These are phyloP conservation scores for Globisporangium acanthophoron DNA, from an alignment of 352 stramenopile genomes.

Conservation along the genomic window DNA sequence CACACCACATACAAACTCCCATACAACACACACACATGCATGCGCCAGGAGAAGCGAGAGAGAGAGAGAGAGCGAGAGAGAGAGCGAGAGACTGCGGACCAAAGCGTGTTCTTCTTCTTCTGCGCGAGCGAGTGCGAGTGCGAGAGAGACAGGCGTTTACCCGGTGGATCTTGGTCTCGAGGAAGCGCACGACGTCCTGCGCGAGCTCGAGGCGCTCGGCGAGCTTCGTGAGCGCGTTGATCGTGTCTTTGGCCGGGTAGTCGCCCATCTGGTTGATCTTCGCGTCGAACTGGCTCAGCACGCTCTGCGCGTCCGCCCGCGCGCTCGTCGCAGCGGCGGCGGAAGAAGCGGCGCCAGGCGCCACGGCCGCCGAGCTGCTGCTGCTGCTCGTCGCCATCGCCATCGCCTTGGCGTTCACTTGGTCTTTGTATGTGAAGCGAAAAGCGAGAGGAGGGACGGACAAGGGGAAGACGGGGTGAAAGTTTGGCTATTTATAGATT, in stretches of 20 bases:
- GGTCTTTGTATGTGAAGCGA: background rate
- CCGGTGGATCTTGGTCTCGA: constrained; percentile 87
- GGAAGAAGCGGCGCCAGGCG: background rate
- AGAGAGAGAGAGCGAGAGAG: constrained; percentile 6
- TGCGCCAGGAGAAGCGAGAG: constrained; percentile 2
- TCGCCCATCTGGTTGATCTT: constrained; percentile 85
- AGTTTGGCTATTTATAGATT: too few relatives aligned
- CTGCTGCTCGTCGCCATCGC: constrained; percentile 43
- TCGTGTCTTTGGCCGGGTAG: constrained; percentile 86
- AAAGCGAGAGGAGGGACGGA: background rate
- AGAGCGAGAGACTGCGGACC: background rate
- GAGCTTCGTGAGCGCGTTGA: constrained; percentile 86
- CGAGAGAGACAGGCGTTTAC: constrained; percentile 11
- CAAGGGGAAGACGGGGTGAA: background rate
- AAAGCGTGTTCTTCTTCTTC: background rate
- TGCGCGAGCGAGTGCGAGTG: background rate
- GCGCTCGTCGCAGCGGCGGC: background rate
- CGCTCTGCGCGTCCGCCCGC: constrained; percentile 36
- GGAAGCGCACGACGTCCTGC: constrained; percentile 82
- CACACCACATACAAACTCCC: background rate
- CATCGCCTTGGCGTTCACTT: constrained; percentile 18
- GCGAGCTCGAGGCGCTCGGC: constrained; percentile 70
- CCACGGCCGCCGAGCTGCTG: constrained; percentile 6
- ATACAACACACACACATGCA: background rate
- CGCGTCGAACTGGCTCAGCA: constrained; percentile 72